Conservation (phyloP, 2,329 filamentous ascomycete species). For the Didymella arachidicola region DNA sequence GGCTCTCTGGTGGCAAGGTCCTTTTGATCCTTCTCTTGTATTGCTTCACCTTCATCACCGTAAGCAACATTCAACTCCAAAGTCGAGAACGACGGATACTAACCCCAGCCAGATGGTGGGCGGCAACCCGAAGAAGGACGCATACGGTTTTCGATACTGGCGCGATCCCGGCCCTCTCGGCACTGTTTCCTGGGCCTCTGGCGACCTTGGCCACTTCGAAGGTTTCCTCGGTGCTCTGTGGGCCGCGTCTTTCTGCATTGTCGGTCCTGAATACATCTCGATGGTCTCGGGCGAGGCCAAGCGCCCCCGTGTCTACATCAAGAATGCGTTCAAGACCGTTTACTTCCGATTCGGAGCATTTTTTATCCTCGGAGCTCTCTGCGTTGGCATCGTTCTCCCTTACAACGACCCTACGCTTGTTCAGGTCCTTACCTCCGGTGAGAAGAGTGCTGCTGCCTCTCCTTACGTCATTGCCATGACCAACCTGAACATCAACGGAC, state of each 20-base stretch:
- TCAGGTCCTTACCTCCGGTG: slow-evolving; percentile 51
- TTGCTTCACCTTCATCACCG: slow-evolving; percentile 56
- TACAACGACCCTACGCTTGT: slow-evolving; percentile 76
- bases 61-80: not conserved
- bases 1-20: slow-evolving; percentile 57
- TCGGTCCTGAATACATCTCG: slow-evolving; percentile 59
- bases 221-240: slow-evolving; percentile 51
- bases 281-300: slow-evolving; percentile 59
- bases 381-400: slow-evolving; percentile 59
- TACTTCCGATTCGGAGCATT: slow-evolving; percentile 57
- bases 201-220: slow-evolving; percentile 43
- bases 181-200: slow-evolving; percentile 31
- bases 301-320: slow-evolving; percentile 56
- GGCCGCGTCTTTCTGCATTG: slow-evolving; percentile 57
- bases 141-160: slow-evolving; percentile 58
- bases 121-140: slow-evolving; percentile 54
- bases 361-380: slow-evolving; percentile 57
- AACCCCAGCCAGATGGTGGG: slow-evolving; percentile 46
- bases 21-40: slow-evolving; percentile 57
- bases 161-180: slow-evolving; percentile 48
- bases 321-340: slow-evolving; percentile 58
- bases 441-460: slow-evolving; percentile 61
- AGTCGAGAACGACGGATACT: not conserved
- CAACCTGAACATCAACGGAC: slow-evolving; percentile 60
- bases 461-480: slow-evolving; percentile 70